These are phyloP conservation scores for Ophiostoma himal-ulmi DNA, from an alignment of 2,329 filamentous ascomycete genomes.

Conservation along the genomic window DNA sequence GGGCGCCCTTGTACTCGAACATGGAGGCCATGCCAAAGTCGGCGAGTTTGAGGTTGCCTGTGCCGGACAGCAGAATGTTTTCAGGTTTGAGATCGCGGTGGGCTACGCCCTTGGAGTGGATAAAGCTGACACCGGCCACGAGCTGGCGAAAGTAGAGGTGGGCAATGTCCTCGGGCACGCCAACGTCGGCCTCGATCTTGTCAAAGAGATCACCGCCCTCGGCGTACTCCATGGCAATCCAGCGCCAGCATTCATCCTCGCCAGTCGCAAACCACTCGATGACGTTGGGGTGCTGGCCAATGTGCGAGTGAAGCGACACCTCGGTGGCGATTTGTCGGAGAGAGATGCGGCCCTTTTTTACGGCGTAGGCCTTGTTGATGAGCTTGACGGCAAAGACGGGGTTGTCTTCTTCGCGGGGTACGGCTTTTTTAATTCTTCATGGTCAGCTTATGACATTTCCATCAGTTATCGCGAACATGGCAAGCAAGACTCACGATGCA, in stretches of 20 bases:
- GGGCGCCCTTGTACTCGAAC: slow-evolving; percentile 80
- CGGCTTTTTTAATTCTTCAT: slow-evolving; percentile 82
- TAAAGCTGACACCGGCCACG: slow-evolving; percentile 82
- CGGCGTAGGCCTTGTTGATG: slow-evolving; percentile 94
- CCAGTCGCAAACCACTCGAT: slow-evolving; percentile 88
- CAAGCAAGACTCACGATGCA: slow-evolving; percentile 67
- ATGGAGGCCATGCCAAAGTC: slow-evolving; percentile 95
- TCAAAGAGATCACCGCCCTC: slow-evolving; percentile 96
- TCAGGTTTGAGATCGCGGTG: slow-evolving; percentile 92
- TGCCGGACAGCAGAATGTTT: slow-evolving; percentile 81
- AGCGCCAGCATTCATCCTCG: slow-evolving; percentile 81
- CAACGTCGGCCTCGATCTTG: slow-evolving; percentile 97
- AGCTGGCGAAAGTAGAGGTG: slow-evolving; percentile 95
- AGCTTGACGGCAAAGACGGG: slow-evolving; percentile 97
- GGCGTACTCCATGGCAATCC: slow-evolving; percentile 97
- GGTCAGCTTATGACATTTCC: slow-evolving; percentile 21
- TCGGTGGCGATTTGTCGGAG: slow-evolving; percentile 89
- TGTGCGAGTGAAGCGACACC: slow-evolving; percentile 79
- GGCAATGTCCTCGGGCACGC: slow-evolving; percentile 88
- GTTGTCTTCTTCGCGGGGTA: slow-evolving; percentile 59
- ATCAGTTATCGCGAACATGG: not conserved
- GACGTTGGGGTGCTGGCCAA: slow-evolving; percentile 85
- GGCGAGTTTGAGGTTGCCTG: slow-evolving; percentile 85
- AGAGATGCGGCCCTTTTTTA: slow-evolving; percentile 80
- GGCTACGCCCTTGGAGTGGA: slow-evolving; percentile 92